Evolutionary conservation across 2,329 filamentous ascomycete genomes (phyloP), one percentile per base, ranked within the genome.

Genomic region (Colletotrichum sp.): DNA sequence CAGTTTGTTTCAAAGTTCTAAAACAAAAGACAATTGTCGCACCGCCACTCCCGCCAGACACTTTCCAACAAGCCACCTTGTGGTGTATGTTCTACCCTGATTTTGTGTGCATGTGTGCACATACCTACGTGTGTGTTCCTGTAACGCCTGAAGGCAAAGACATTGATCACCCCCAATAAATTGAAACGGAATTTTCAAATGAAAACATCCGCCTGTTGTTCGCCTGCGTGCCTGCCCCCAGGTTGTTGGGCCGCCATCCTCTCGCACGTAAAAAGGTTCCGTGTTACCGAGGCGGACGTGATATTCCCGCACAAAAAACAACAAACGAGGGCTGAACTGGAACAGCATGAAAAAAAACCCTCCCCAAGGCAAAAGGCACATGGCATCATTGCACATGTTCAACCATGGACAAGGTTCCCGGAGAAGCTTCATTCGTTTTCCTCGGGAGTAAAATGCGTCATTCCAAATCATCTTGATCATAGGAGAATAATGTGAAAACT

Each of bases 31-130:
- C 71, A 74, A 57, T 39, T 71, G 66, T 74, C 66, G 71, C 66
- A 73, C 67, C 71, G 71, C 57, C 71, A 64, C 71, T 64, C 66
- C 66, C 71, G 71, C 26, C 24, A 52, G 43, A 52, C n/a, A 52
- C 43, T 13, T 21, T 52, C 43, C 6, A 9, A n/a, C 43, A 52
- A 52, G 43, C 43, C 43, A 52, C n/a, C n/a, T 52, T 52, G n/a
- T 52, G 13, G 43, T 48, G 43, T 13, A 21, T 48, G 43, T 48
- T 48, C 43, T 48, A 21, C 43, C 18, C 43, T n/a, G 0, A 13
- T 21, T 21, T 7, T 13, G 10, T 48, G n/a, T 48, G 5, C 9
- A 18, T 21, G 16, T 52, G n/a, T 52, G 43, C 12, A 9, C 9
- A 18, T n/a, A 48, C 39, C 39, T 48, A 3, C 16, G 7, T 48